Evolutionary conservation across 108 stramenopile species (phyloP).

Genomic region (Schizochytrium sp.): DNA sequence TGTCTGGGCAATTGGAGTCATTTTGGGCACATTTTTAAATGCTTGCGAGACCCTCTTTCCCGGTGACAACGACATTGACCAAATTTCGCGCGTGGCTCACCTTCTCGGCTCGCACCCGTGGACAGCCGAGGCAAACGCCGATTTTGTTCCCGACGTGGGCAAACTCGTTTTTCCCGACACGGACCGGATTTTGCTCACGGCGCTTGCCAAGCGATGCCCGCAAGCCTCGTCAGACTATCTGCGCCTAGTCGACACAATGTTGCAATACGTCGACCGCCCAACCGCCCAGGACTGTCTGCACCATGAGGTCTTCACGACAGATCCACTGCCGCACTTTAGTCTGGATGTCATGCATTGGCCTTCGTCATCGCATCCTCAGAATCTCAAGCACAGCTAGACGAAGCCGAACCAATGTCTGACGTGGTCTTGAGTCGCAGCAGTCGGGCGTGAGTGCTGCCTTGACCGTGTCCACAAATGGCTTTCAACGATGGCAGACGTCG

Average conservation of each 20-base stretch:
- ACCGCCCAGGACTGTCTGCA: neutral
- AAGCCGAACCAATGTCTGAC: neutral
- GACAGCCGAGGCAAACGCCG: neutral
- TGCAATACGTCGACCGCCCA: neutral
- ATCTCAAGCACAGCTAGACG: neutral
- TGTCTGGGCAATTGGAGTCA: neutral
- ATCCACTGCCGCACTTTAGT: neutral
- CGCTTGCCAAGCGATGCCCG: neutral
- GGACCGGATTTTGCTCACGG: neutral
- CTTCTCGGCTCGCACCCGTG: neutral
- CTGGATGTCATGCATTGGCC: neutral
- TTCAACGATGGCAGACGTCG: neutral
- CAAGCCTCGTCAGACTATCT: neutral
- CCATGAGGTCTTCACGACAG: neutral
- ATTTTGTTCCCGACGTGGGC: neutral
- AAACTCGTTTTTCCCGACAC: neutral
- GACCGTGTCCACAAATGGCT: neutral
- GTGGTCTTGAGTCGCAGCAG: neutral
- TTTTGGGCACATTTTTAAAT: neutral
- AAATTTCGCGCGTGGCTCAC: neutral
- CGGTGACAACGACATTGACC: slow-evolving; percentile 7
- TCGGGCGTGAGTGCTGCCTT: neutral
- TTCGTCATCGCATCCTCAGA: no score
- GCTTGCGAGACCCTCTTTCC: neutral
- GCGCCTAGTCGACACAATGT: neutral